phyloP scores from a whole-genome alignment of 345 rosid genomes.

The Ailanthus altissimus region DNA sequence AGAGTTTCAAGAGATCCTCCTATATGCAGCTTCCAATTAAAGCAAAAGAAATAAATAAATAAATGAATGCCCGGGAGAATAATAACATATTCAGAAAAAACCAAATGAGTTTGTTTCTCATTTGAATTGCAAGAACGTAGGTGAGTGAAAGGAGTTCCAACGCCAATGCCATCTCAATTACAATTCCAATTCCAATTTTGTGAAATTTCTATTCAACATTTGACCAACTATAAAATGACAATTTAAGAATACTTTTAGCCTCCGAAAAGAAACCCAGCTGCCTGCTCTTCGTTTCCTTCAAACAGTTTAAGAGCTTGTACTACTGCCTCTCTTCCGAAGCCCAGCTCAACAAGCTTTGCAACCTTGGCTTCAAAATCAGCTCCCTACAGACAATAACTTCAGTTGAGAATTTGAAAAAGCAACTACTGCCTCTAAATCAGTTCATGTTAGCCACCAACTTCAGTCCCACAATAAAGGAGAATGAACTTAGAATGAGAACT shows the following conservation, averaged over 20 bases:
- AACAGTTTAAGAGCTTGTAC: constrained; percentile 83
- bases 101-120: constrained; percentile 2
- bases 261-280: constrained; percentile 93
- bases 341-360: constrained; percentile 85
- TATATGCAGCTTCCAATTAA: not conserved
- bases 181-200: not conserved
- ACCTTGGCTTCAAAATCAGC: constrained; percentile 89
- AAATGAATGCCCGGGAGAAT: not conserved
- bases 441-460: not conserved
- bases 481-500: not conserved
- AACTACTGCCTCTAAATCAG: not conserved
- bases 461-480: not conserved
- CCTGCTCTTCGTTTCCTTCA: constrained; percentile 91
- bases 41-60: no score
- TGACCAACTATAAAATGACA: constrained; percentile 1
- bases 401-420: not conserved
- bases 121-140: constrained; percentile 14
- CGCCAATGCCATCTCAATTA: not conserved
- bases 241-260: constrained; percentile 43
- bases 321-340: constrained; percentile 79
- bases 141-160: not conserved
- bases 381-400: constrained; percentile 43
- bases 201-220: not conserved
- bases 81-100: not conserved
- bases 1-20: no score